phyloP scores from a whole-genome alignment of 1,284 basidiomycete genomes.

The Erythrobasidium hasegawianum region DNA sequence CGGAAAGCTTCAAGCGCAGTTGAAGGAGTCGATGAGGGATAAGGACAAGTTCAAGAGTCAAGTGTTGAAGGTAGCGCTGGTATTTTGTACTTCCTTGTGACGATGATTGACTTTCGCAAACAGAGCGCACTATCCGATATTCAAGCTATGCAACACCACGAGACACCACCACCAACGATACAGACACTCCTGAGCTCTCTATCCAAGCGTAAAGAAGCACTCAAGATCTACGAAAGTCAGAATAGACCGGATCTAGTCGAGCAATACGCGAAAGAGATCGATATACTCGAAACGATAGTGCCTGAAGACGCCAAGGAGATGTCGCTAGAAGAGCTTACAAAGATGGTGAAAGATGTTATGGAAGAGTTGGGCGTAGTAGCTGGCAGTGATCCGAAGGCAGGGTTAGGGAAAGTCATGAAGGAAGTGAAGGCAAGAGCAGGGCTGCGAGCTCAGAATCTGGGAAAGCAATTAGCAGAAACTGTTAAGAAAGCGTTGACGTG shows the following conservation, averaged over 20 bases:
- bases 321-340: slow-evolving; percentile 7
- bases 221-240: slow-evolving; percentile 16
- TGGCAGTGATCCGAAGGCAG: background rate
- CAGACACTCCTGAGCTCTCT: slow-evolving; percentile 22
- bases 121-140: slow-evolving; percentile 30
- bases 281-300: slow-evolving; percentile 20
- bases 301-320: slow-evolving; percentile 33
- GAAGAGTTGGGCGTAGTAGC: slow-evolving; percentile 6
- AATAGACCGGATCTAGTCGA: slow-evolving; percentile 16
- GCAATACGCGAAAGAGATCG: slow-evolving; percentile 24
- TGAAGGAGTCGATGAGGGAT: slow-evolving; percentile 30
- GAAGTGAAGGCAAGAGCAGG: slow-evolving; percentile 25
- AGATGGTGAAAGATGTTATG: slow-evolving; percentile 11
- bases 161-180: slow-evolving; percentile 27
- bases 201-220: slow-evolving; percentile 25
- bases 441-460: slow-evolving; percentile 13
- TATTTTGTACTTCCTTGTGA: too few species aligned
- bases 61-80: slow-evolving; percentile 31
- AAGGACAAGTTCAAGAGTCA: slow-evolving; percentile 22
- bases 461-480: slow-evolving; percentile 26
- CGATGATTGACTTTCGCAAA: background rate
- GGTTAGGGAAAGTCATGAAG: slow-evolving; percentile 22
- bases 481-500: slow-evolving; percentile 23
- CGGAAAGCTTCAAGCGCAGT: slow-evolving; percentile 12
- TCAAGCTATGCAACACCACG: slow-evolving; percentile 29